Conservation (phyloP, 1,284 basidiomycete genomes). For the Moesziomyces globuligerus region DNA sequence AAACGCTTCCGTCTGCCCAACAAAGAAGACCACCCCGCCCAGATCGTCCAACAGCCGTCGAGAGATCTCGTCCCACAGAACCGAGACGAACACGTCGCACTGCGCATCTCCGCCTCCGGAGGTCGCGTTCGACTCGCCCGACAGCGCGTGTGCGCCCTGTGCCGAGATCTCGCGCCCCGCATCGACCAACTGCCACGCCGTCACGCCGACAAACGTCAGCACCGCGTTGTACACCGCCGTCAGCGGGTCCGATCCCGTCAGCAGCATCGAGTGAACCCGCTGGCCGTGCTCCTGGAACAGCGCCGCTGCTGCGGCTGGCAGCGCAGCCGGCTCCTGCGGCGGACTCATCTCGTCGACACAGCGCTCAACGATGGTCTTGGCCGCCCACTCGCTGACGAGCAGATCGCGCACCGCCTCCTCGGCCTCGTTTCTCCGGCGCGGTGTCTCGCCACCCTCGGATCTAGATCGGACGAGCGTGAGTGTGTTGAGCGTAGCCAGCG, state of each 20-base stretch:
- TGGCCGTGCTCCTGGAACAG: slow-evolving; percentile 78
- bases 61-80: slow-evolving; percentile 86
- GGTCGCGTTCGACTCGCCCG: background rate
- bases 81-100: slow-evolving; percentile 70
- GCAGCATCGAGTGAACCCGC: slow-evolving; percentile 68
- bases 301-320: slow-evolving; percentile 58
- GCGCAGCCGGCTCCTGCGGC: background rate
- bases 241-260: slow-evolving; percentile 67
- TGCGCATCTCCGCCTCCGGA: background rate
- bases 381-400: slow-evolving; percentile 34
- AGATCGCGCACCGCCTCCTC: slow-evolving; percentile 46
- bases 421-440: slow-evolving; percentile 28
- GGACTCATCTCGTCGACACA: background rate
- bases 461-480: slow-evolving; percentile 3
- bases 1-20: slow-evolving; percentile 88
- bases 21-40: slow-evolving; percentile 82
- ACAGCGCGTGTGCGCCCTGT: background rate
- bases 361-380: slow-evolving; percentile 10
- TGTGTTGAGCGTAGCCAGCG: slow-evolving; percentile 20
- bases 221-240: slow-evolving; percentile 81
- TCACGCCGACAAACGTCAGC: slow-evolving; percentile 80
- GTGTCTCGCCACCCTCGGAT: background rate
- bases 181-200: slow-evolving; percentile 77
- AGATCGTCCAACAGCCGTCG: slow-evolving; percentile 80
- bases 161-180: slow-evolving; percentile 73